Evolutionary conservation across 1,284 basidiomycete species (phyloP).

Genomic region (Sanghuangporus weigelae): DNA sequence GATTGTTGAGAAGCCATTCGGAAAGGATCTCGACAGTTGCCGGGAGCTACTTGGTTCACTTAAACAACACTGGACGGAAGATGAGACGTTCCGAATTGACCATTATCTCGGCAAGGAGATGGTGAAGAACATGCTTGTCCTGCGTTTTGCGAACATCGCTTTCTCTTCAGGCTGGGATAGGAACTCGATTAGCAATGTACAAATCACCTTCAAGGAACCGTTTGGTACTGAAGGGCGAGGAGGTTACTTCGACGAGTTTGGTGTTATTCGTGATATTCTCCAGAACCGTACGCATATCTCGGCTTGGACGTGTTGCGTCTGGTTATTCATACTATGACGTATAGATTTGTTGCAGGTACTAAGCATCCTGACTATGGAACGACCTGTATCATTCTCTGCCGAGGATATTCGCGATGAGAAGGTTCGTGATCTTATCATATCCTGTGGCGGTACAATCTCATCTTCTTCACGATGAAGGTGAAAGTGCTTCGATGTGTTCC

Average conservation of each 20-base stretch:
- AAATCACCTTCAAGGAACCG: constrained; percentile 98
- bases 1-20: constrained; percentile 96
- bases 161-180: constrained; percentile 88
- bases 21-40: constrained; percentile 88
- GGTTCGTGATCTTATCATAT: constrained; percentile 37
- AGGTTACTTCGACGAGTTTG: constrained; percentile 98
- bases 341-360: constrained; percentile 90
- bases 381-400: constrained; percentile 93
- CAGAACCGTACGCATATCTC: constrained; percentile 80
- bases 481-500: constrained; percentile 91
- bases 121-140: constrained; percentile 94
- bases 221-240: constrained; percentile 96
- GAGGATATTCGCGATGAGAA: constrained; percentile 98
- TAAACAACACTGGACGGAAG: constrained; percentile 87
- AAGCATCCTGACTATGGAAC: constrained; percentile 91
- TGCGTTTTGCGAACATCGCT: constrained; percentile 91
- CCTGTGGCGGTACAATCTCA: constrained; percentile 17
- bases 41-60: constrained; percentile 73
- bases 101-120: constrained; percentile 99
- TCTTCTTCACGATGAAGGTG: constrained; percentile 49
- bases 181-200: constrained; percentile 90
- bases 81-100: constrained; percentile 97
- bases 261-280: constrained; percentile 92
- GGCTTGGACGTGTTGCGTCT: constrained; percentile 12
- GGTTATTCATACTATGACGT: constrained; percentile 4